Evolutionary conservation across 164 flowering plant genomes (phyloP), one percentile per base, ranked within the genome.

Genomic region (Chimonanthus salicifolius): DNA sequence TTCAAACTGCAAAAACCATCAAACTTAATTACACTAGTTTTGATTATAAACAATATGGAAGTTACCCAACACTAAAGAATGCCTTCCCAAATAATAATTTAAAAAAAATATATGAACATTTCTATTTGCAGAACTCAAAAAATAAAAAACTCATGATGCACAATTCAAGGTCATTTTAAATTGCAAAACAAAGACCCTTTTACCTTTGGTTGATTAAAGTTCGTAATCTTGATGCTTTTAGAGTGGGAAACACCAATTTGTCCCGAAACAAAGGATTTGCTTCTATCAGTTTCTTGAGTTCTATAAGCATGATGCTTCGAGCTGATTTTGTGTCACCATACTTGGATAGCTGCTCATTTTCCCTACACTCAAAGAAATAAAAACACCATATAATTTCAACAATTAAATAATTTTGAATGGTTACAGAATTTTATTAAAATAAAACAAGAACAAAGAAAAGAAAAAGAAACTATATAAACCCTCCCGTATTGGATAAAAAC

Each of bases 301-400:
- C 95, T 64, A 87, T 75, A 77, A 94, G 82, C 98, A 94, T 89
- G 65, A 92, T 92, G 80, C 87, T 84, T 54, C 98, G 88, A 76
- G 98, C 97, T 62, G 97, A 85, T 82, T 92, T 92, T 49, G 97
- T 94, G 74, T 94, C 98, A 46, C 97, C 96, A 78, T 90, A 91
- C 83, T 92, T 92, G 67, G 98, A 94, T 11, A 94, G 84, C 79
- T 91, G 97, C 86, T 94, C 97, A 83, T 94, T 94, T 82, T 94
- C 97, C 84, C 98, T 94, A 83, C 65, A 76, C 49, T 8, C 20
- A 75, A 71, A 71, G 3, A n/a, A 33, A 76, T 5, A 45, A 33
- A 20, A 3, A 54, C 51, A 46, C 0, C 51, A 10, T 20, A 20
- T 9, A 64, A 15, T 5, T 51, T 50, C 16, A 15, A 50, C 10